Conservation (phyloP, 2,329 filamentous ascomycete genomes). For the Pseudocercospora pini-densiflorae region DNA sequence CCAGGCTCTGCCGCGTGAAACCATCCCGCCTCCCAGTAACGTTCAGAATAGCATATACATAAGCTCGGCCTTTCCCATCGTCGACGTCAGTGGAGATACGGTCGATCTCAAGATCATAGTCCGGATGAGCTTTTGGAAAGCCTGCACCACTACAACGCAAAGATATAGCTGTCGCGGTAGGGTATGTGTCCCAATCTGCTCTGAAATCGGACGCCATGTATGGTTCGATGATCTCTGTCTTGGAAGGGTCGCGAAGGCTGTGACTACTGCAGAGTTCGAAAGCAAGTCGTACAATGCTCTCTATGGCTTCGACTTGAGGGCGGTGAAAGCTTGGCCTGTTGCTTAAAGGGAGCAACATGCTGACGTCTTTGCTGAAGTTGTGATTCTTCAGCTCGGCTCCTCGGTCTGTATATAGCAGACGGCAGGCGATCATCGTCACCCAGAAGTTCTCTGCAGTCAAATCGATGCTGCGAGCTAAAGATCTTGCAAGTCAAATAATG, state of each 20-base stretch:
- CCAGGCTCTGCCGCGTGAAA: background rate
- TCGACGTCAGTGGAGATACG: background rate
- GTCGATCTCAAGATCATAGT: background rate
- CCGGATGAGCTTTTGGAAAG: background rate
- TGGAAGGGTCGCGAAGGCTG: background rate
- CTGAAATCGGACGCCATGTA: background rate
- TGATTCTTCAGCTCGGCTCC: too few relatives aligned
- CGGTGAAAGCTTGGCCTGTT: background rate
- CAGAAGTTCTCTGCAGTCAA: too few relatives aligned
- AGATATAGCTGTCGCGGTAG: background rate
- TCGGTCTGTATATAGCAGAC: too few relatives aligned
- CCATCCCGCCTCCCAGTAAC: background rate
- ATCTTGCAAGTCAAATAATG: too few relatives aligned
- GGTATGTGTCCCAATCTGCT: conserved; percentile 3
- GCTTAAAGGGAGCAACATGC: background rate
- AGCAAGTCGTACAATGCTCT: background rate
- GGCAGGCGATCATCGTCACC: too few relatives aligned
- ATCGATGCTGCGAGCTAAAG: too few relatives aligned
- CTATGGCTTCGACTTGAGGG: background rate
- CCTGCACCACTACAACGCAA: background rate
- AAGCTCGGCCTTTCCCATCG: background rate
- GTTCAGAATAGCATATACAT: background rate
- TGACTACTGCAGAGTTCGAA: background rate
- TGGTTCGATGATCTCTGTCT: background rate
- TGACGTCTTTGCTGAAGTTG: background rate